These are phyloP conservation scores for Kodamaea kakaduensis DNA, from an alignment of 805 yeast species.

Conservation along the genomic window DNA sequence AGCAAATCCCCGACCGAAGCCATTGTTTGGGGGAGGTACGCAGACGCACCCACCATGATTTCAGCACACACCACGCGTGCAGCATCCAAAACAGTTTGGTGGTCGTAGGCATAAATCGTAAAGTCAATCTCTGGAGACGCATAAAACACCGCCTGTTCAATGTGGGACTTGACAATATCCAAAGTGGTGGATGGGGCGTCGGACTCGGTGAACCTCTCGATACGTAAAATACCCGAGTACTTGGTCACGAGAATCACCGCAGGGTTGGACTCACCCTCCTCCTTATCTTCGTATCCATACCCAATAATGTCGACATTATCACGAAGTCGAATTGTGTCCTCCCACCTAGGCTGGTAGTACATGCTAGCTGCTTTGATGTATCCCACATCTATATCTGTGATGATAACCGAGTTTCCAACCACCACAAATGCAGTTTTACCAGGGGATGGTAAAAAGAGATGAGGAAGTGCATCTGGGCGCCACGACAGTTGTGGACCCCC, in stretches of 20 bases:
- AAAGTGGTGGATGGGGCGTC: slow-evolving; percentile 18
- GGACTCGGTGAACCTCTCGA: slow-evolving; percentile 43
- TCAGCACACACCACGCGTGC: slow-evolving; percentile 49
- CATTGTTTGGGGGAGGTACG: slow-evolving; percentile 5
- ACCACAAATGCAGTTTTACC: slow-evolving; percentile 58
- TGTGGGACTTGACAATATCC: slow-evolving; percentile 59
- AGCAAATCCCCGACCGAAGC: slow-evolving; percentile 3
- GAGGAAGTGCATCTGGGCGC: slow-evolving; percentile 38
- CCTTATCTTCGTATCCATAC: slow-evolving; percentile 47
- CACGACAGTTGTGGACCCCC: too few species aligned
- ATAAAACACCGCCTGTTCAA: slow-evolving; percentile 81
- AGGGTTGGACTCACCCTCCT: slow-evolving; percentile 28
- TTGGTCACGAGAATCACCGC: slow-evolving; percentile 47
- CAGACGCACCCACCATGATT: slow-evolving; percentile 25
- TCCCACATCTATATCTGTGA: slow-evolving; percentile 54
- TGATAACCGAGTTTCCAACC: slow-evolving; percentile 51
- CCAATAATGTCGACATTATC: slow-evolving; percentile 53
- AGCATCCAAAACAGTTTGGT: slow-evolving; percentile 28
- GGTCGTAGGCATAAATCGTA: slow-evolving; percentile 12
- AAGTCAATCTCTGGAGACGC: slow-evolving; percentile 44
- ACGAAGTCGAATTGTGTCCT: slow-evolving; percentile 66
- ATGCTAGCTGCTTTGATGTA: slow-evolving; percentile 20
- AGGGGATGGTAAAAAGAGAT: slow-evolving; percentile 54
- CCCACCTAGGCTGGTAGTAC: slow-evolving; percentile 62
- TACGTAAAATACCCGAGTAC: slow-evolving; percentile 56